Evolutionary conservation across 2,329 filamentous ascomycete species (phyloP), one percentile per base, ranked within the genome.

Genomic region (Grosmannia clavigera): DNA sequence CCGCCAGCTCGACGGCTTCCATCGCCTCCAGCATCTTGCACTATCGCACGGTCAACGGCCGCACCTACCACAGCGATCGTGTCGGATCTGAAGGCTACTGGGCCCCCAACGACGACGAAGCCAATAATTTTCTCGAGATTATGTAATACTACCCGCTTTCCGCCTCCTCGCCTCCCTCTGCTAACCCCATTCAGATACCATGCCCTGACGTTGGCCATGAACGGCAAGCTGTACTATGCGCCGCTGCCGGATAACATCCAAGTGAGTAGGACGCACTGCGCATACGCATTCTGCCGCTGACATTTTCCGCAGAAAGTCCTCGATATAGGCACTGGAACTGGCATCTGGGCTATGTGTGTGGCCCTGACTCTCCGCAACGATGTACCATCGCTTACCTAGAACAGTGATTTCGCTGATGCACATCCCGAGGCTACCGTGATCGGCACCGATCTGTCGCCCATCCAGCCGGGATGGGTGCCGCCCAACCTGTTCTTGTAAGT

Each of bases 401-500:
- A 63, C 25, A 61, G 53, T 14, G 60, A 61, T 27, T 59, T 59
- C 29, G 60, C 57, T 12, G 60, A 61, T 29, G 29, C 72, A 4
- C 75, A 76, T 50, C 77, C 78, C 40, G 67, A 71, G 63, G 73
- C 67, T 64, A 72, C 62, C 40, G 75, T 76, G 59, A 73, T 67
- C 55, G 74, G 74, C 53, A 75, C 72, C 22, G 75, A 77, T 61
- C 69, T 77, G 5, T 76, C 74, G 5, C 74, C 74, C 4, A 73
- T 76, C 22, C 62, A 63, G 52, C 62, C 62, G 27, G 35, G 35
- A 16, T 63, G 58, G 59, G 55, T 63, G 27, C 62, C 62, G 12
- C 60, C 62, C 7, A 63, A 63, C 40, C 19, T 57, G 16, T 22
- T 50, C 7, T 61, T 61, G 60, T 61, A 50, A 25, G 60, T 61